Conservation (phyloP, 306 rosid species). For the Astragalus glycyphyllos region DNA sequence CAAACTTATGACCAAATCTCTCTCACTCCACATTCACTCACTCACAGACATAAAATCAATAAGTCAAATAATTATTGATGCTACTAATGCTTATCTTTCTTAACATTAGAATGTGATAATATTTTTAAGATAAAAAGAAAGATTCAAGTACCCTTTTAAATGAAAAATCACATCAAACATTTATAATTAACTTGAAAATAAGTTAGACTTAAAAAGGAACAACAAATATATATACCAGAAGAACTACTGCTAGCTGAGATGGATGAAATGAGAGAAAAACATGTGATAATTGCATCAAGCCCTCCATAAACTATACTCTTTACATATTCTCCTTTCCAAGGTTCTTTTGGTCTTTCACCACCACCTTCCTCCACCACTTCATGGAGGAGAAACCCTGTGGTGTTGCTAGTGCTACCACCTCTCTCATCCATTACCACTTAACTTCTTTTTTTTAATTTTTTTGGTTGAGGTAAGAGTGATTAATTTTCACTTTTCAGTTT, state of each 20-base stretch:
- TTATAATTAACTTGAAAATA: not conserved
- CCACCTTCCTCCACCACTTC: slow-evolving; percentile 2
- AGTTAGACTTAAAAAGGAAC: not conserved
- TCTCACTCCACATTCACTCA: not conserved
- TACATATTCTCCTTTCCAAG: slow-evolving; percentile 58
- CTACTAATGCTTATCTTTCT: not conserved
- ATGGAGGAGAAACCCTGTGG: slow-evolving; percentile 37
- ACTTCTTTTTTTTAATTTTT: not conserved
- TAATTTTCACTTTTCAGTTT: slow-evolving; percentile 9
- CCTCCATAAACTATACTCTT: slow-evolving; percentile 63
- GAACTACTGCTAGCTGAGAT: slow-evolving; percentile 56
- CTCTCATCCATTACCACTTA: slow-evolving; percentile 37
- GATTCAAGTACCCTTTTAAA: not conserved
- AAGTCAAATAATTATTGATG: not conserved
- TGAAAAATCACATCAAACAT: not conserved
- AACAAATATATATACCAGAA: slow-evolving; percentile 38
- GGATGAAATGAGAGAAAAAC: slow-evolving; percentile 71
- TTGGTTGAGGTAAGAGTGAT: slow-evolving; percentile 10
- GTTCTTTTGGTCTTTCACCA: slow-evolving; percentile 62
- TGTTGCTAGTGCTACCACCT: slow-evolving; percentile 15
- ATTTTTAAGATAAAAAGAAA: not conserved
- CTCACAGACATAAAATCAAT: not conserved
- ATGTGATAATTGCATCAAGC: slow-evolving; percentile 66
- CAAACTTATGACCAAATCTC: not conserved
- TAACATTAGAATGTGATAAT: not conserved